Evolutionary conservation across 306 rosid species (phyloP), one percentile per base, ranked within the genome.

Genomic region (Begonia loranthoides): DNA sequence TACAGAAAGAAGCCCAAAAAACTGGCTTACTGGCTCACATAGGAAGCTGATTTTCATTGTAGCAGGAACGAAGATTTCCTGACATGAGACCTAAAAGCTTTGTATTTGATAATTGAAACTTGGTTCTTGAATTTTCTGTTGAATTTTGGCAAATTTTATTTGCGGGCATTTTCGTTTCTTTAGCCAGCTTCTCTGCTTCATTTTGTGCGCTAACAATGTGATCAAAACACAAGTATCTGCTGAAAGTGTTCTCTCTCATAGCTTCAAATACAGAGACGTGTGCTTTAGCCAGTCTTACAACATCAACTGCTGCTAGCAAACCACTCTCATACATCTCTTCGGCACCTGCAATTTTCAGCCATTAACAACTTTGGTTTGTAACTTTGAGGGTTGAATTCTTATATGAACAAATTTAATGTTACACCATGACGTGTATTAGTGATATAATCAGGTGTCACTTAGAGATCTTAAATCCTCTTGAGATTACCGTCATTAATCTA

Each of bases 151-250:
- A 76, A 4, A 86, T 76, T 62, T 73, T 90, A 34, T 56, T 62
- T 17, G 51, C 51, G 0, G 80, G 61, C 66, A 78, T 16, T 2
- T 76, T 60, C 0, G 56, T 57, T 9, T 78, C 77, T 19, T 56
- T 51, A 3, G 95, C 94, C 12, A 90, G 57, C 49, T 69, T 77
- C 60, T 76, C 86, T 34, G 78, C 99, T 46, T 67, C 74, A 15
- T 34, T 67, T 8, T 62, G 68, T 0, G 58, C 57, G 12, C 58
- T 50, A 34, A 90, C 56, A 0, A 83, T 58, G 17, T 55, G 24
- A 49, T 90, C 95, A 51, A 56, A 90, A 52, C 94, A 82, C 14
- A 86, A 64, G 82, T 90, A 90, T 66, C 99, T 82, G 0, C 99
- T 95, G 13, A 38, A 68, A 39, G 87, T 80, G 10, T 79, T 61